Base-by-base conservation (phyloP, 345 rosid species). In the Orychophragmus violaceus region DNA sequence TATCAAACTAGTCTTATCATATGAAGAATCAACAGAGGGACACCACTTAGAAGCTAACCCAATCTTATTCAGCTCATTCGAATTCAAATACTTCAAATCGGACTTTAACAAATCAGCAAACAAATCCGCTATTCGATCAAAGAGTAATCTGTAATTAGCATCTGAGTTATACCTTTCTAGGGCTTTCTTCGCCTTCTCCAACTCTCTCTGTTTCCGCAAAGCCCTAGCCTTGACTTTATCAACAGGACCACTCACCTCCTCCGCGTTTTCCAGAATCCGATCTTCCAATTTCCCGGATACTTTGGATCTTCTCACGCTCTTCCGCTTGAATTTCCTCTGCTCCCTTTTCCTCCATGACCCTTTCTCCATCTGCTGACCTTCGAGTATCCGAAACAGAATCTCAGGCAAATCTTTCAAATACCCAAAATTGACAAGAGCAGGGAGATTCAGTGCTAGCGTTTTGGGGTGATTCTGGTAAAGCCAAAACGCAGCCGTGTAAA, bases 351-450 rank as follows among this genome's bases (percentile, higher is more conserved):
- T 60, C 67, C 55, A 71, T 36, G 11, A 52, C 41, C 45, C 71
- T 41, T 68, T 83, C 22, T n/a, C 74, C 45, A n/a, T 39, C 64
- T 82, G 64, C 1, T 73, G 58, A 3, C 84, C 89, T 42, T 84
- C 82, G 0, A 81, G 46, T 25, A 90, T 80, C 44, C 88, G 81
- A 72, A 63, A 81, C 27, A 88, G 82, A 53, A 86, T 83, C 82
- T 90, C 91, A 0, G 78, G 84, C 54, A 88, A 75, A 48, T 88
- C 95, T 59, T 82, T 90, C 24, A 84, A 69, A 44, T 76, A 86
- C 1, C 97, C 95, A 12, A 88, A 84, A 6, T 60, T 63, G 0
- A 70, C 81, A 23, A 83, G 67, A 8, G 71, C 39, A 1, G 63
- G 69, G 16, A 77, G 59, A 57, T 81, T 90, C 52, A 74, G 77